These are phyloP conservation scores for Fagopyrum esculentum DNA, from an alignment of 148 eudicot genomes.

Conservation along the genomic window DNA sequence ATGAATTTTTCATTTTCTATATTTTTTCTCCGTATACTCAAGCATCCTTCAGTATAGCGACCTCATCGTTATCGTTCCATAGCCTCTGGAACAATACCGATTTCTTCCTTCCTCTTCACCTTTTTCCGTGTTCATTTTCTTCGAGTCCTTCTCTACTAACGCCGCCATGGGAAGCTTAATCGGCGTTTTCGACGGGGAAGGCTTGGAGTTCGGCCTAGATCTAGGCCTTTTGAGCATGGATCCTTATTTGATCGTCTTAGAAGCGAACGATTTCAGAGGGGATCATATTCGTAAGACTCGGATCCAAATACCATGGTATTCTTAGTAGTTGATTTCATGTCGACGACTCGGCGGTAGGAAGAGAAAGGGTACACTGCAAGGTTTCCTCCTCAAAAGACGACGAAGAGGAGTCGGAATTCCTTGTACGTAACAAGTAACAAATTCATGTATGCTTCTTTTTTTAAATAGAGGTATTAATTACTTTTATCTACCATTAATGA, in stretches of 20 bases:
- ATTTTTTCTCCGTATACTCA: conserved; percentile 22
- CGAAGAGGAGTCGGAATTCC: background rate
- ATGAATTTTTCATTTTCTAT: no score
- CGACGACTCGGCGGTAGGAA: background rate
- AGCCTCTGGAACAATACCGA: no score
- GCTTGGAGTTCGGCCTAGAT: conserved; percentile 14
- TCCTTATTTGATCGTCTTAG: background rate
- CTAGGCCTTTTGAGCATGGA: background rate
- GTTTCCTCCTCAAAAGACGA: background rate
- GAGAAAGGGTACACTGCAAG: background rate
- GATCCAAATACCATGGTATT: no score
- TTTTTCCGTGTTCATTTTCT: no score
- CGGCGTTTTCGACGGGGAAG: conserved; percentile 7
- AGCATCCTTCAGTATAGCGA: conserved; percentile 37
- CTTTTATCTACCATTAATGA: no score
- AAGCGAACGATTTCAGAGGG: no score
- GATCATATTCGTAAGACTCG: background rate
- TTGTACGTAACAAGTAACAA: no score
- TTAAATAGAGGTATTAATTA: no score
- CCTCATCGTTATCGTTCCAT: conserved; percentile 47
- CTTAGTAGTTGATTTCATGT: no score
- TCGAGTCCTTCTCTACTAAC: background rate
- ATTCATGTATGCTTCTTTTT: no score
- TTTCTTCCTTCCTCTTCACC: no score
- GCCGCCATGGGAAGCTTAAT: background rate